phyloP scores from a whole-genome alignment of 139 green algal species.

The Picochlorum sp. region DNA sequence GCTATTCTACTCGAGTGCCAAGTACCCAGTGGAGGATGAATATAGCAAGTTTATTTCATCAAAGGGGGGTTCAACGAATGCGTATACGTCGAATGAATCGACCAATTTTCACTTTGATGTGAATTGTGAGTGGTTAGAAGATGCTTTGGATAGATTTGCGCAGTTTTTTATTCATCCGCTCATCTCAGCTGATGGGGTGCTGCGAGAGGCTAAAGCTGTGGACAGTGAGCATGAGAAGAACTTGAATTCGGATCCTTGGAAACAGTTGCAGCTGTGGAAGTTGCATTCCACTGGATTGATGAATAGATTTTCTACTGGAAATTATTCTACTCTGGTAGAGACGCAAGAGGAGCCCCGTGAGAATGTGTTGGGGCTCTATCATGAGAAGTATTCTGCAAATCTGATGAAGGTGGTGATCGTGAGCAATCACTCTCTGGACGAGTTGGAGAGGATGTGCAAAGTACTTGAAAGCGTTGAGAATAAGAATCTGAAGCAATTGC shows the following conservation, averaged over 20 bases:
- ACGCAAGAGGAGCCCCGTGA: slow-evolving; percentile 7
- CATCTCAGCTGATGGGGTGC: slow-evolving; percentile 66
- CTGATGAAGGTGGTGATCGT: slow-evolving; percentile 61
- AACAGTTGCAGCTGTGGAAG: slow-evolving; percentile 72
- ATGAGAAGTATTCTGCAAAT: slow-evolving; percentile 63
- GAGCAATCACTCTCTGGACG: slow-evolving; percentile 47
- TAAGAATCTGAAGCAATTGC: slow-evolving; percentile 20
- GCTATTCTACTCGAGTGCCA: slow-evolving; percentile 80
- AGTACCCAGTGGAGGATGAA: slow-evolving; percentile 57
- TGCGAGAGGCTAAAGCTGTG: slow-evolving; percentile 72
- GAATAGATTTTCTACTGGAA: slow-evolving; percentile 63
- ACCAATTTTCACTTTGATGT: slow-evolving; percentile 93
- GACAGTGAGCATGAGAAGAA: slow-evolving; percentile 84
- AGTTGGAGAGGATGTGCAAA: slow-evolving; percentile 54
- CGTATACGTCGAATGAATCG: slow-evolving; percentile 66
- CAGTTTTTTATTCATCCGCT: slow-evolving; percentile 86
- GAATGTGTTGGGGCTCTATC: slow-evolving; percentile 52
- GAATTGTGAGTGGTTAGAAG: slow-evolving; percentile 59
- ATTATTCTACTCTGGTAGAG: slow-evolving; percentile 6
- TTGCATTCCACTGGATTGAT: not conserved
- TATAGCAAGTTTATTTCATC: slow-evolving; percentile 47
- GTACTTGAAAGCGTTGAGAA: slow-evolving; percentile 49
- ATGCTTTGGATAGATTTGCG: slow-evolving; percentile 60
- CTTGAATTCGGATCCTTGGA: slow-evolving; percentile 68
- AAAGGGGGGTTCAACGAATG: slow-evolving; percentile 79